Evolutionary conservation across 108 stramenopile genomes (phyloP).

Genomic region (Mediolabrus comicus): DNA sequence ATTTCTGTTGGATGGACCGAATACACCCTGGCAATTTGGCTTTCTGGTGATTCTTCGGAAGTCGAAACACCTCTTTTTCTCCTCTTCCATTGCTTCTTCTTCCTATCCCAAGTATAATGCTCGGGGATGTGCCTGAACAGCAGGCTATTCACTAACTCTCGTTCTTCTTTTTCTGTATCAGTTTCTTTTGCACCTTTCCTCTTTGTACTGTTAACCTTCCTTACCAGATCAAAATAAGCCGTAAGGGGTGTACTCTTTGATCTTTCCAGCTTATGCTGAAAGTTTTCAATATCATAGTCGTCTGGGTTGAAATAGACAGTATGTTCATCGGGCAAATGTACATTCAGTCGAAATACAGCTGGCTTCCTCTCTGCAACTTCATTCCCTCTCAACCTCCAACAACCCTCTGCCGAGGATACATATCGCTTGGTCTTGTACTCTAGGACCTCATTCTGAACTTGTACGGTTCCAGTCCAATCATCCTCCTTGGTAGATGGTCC

Average conservation of each 20-base stretch:
- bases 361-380: not conserved
- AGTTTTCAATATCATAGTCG: not conserved
- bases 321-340: constrained; percentile 5
- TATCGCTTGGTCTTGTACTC: not conserved
- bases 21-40: constrained; percentile 1
- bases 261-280: not conserved
- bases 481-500: too few relatives aligned
- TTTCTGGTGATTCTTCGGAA: not conserved
- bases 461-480: too few relatives aligned
- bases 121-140: not conserved
- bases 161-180: too few relatives aligned
- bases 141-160: too few relatives aligned
- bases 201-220: too few relatives aligned
- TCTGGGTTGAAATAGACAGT: not conserved
- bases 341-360: not conserved
- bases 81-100: not conserved
- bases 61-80: not conserved
- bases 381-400: not conserved
- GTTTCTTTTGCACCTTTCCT: not conserved
- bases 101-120: not conserved
- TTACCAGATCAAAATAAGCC: not conserved
- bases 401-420: not conserved
- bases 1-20: constrained; percentile 2
- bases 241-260: not conserved
- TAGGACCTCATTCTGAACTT: not conserved